A percentile compares a stretch with the other conserved stretches of the same genome.
phyloP scores from a whole-genome alignment of 768 basidiomycete genomes.

The Lactifluus piperatus region DNA sequence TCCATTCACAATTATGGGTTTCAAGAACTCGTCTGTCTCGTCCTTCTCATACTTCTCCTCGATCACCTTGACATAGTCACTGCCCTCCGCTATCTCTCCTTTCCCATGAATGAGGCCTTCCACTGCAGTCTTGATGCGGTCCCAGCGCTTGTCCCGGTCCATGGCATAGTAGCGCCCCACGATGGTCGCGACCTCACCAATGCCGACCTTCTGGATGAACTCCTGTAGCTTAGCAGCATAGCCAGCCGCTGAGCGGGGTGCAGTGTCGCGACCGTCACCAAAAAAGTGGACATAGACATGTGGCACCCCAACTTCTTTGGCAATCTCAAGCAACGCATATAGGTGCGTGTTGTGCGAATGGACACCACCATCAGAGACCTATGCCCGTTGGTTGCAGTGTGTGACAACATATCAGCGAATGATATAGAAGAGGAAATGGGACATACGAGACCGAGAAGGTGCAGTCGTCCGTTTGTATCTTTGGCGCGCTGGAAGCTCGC shows the following conservation, averaged over 20 bases:
- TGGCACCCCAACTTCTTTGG: conserved; percentile 77
- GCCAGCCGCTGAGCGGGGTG: conserved; percentile 69
- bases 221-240: conserved; percentile 72
- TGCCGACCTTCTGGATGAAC: conserved; percentile 67
- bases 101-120: conserved; percentile 62
- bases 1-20: conserved; percentile 85
- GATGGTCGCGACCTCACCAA: conserved; percentile 77
- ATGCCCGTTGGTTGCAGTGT: background rate
- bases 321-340: conserved; percentile 83
- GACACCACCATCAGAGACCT: conserved; percentile 95
- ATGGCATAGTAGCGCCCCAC: conserved; percentile 93
- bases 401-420: background rate
- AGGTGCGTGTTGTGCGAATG: conserved; percentile 92
- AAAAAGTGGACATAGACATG: conserved; percentile 90
- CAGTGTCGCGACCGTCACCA: conserved; percentile 92
- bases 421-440: background rate
- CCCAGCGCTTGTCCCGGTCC: conserved; percentile 97
- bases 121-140: conserved; percentile 82
- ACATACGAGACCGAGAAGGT: conserved; percentile 76
- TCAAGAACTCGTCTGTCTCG: conserved; percentile 91
- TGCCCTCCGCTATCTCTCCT: conserved; percentile 53
- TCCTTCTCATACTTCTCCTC: conserved; percentile 74
- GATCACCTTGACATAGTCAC: conserved; percentile 55
- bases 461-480: conserved; percentile 72
- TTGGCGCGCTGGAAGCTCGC: conserved; percentile 71